Evolutionary conservation across 2,329 filamentous ascomycete species (phyloP), one percentile per base, ranked within the genome.

Genomic region (Fusarium sulawesiense): DNA sequence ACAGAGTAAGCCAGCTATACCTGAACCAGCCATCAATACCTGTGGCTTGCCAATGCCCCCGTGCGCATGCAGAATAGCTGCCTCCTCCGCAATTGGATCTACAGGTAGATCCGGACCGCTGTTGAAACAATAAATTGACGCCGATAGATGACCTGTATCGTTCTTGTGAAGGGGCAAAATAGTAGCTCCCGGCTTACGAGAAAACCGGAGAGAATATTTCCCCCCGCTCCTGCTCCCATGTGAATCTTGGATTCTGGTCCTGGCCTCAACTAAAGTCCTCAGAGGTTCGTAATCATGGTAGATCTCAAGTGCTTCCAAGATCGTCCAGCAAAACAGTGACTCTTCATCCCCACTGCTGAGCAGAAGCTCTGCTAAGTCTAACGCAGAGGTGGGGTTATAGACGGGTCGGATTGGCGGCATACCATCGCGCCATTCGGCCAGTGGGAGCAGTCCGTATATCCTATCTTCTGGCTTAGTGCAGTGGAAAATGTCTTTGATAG

Each of bases 171-270:
- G 34, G 18, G 34, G 9, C 6, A 37, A 12, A n/a, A 37, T 18
- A 11, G 18, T 3, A 7, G 34, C 5, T n/a, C 5, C 3, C 18
- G 9, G 1, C 9, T 12, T 4, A 6, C 18, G 16, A 10, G 18
- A 37, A 11, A 5, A 10, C 3, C 34, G 18, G 3, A 37, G 3
- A n/a, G 34, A 18, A 12, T 37, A 37, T n/a, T n/a, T n/a, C n/a
- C n/a, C n/a, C n/a, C n/a, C n/a, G n/a, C n/a, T n/a, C n/a, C n/a
- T n/a, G n/a, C n/a, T n/a, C n/a, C n/a, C n/a, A n/a, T n/a, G 18
- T 7, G 10, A 1, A 7, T 0, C 3, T 9, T 12, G 34, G 3
- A 37, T 12, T 2, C 34, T n/a, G 34, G 5, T 37, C 18, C 34
- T 37, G 9, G 10, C 5, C 6, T 37, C 34, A 11, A 37, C 34